A percentile compares a stretch with the other conserved stretches of the same genome.
These are phyloP conservation scores for Fonsecaea nubica DNA, from an alignment of 2,329 filamentous ascomycete genomes.

Conservation along the genomic window DNA sequence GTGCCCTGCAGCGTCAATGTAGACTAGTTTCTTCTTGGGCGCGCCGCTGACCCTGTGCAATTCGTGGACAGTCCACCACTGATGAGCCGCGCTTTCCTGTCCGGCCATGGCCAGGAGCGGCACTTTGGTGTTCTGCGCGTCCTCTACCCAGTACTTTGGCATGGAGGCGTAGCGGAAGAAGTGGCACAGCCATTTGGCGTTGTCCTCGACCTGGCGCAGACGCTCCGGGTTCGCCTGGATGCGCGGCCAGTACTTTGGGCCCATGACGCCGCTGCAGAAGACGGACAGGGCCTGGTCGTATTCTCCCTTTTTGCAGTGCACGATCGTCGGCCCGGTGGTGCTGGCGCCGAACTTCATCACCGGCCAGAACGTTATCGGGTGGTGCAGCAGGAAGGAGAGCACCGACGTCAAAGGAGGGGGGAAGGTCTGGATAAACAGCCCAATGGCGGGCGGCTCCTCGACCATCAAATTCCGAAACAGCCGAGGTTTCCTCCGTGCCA, in stretches of 20 bases:
- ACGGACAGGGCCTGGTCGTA: slow-evolving; percentile 5
- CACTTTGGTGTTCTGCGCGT: slow-evolving; percentile 19
- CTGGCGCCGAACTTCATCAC: slow-evolving; percentile 24
- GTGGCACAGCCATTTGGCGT: slow-evolving; percentile 26
- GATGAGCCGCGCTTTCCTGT: slow-evolving; percentile 20
- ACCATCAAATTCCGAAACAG: slow-evolving; percentile 28
- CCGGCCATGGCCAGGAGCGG: slow-evolving; percentile 25
- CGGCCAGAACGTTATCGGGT: slow-evolving; percentile 29
- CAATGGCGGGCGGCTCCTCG: slow-evolving; percentile 27
- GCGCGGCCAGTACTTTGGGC: slow-evolving; percentile 24
- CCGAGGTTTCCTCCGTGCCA: slow-evolving; percentile 16
- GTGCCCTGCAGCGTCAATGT: slow-evolving; percentile 24
- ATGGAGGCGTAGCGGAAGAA: slow-evolving; percentile 17
- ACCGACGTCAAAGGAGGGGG: slow-evolving; percentile 14
- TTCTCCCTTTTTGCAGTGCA: slow-evolving; percentile 19
- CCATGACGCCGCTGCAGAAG: slow-evolving; percentile 24
- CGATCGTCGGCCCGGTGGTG: slow-evolving; percentile 18
- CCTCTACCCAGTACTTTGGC: slow-evolving; percentile 12
- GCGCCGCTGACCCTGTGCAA: slow-evolving; percentile 21
- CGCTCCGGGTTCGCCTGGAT: slow-evolving; percentile 19
- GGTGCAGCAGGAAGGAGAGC: slow-evolving; percentile 26
- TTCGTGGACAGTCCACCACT: slow-evolving; percentile 25
- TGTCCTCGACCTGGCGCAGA: slow-evolving; percentile 23
- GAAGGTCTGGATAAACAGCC: slow-evolving; percentile 23
- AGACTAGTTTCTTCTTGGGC: slow-evolving; percentile 18